These are phyloP conservation scores for Ambrosia artemisiifolia DNA, from an alignment of 129 eudicot genomes.

Conservation along the genomic window DNA sequence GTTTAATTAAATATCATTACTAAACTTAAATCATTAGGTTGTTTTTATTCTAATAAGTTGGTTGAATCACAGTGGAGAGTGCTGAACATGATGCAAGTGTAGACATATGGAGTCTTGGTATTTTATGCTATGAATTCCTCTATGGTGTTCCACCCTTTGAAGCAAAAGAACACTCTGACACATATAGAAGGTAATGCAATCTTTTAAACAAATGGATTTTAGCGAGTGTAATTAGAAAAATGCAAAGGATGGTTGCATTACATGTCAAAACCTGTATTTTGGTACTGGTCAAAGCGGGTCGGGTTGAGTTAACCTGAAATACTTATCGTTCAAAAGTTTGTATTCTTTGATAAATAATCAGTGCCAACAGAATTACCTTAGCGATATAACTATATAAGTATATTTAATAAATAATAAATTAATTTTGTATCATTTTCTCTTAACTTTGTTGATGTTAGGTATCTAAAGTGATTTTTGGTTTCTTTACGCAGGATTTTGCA, in stretches of 20 bases:
- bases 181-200: constrained; percentile 65
- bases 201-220: not conserved
- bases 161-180: constrained; percentile 93
- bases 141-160: constrained; percentile 95
- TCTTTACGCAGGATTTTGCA: constrained; percentile 48
- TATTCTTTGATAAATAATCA: not conserved
- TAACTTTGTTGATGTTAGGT: too few species aligned
- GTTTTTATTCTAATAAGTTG: not conserved
- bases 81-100: constrained; percentile 95
- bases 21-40: not conserved
- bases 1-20: too few species aligned
- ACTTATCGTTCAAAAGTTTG: not conserved
- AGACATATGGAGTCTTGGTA: constrained; percentile 96
- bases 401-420: not conserved
- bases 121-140: constrained; percentile 84
- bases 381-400: too few species aligned
- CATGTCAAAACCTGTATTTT: too few species aligned
- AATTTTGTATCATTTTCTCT: not conserved
- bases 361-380: not conserved
- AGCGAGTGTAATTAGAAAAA: not conserved
- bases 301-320: not conserved
- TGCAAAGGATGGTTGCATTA: not conserved
- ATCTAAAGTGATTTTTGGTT: constrained; percentile 1
- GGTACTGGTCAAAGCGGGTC: not conserved
- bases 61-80: constrained; percentile 64